Percentiles rank a stretch among this genome's conserved stretches.
phyloP scores from a whole-genome alignment of 164 flowering plant species.

The Litsea cubeba region DNA sequence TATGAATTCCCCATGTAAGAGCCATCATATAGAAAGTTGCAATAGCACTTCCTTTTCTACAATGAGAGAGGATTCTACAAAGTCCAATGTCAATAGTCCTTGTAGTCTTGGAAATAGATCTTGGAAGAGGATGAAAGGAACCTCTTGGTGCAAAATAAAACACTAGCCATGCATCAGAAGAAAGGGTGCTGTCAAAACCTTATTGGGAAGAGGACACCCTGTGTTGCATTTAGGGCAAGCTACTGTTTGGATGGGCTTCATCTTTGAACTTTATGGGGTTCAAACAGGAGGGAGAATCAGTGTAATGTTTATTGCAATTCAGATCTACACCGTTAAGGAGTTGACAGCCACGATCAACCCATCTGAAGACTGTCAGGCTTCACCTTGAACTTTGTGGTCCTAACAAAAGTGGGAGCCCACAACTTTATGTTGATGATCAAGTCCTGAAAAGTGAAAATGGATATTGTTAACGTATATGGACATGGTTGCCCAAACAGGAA shows the following conservation, averaged over 20 bases:
- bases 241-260: neutral
- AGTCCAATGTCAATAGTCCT: neutral
- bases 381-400: neutral
- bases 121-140: neutral
- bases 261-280: neutral
- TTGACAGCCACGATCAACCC: neutral
- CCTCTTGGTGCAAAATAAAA: neutral
- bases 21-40: neutral
- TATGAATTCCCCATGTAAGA: neutral
- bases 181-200: conserved; percentile 8
- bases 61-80: neutral
- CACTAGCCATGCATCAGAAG: neutral
- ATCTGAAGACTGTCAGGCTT: neutral
- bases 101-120: neutral
- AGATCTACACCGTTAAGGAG: neutral
- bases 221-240: neutral
- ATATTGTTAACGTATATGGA: neutral
- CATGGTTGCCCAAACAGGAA: neutral
- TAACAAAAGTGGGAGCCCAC: neutral
- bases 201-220: conserved; percentile 20
- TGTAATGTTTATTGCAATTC: too few relatives aligned
- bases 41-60: neutral
- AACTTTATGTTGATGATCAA: neutral
- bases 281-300: neutral
- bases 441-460: neutral